These are phyloP conservation scores for Geosmithia morbida DNA, from an alignment of 2,329 filamentous ascomycete genomes.

Conservation along the genomic window DNA sequence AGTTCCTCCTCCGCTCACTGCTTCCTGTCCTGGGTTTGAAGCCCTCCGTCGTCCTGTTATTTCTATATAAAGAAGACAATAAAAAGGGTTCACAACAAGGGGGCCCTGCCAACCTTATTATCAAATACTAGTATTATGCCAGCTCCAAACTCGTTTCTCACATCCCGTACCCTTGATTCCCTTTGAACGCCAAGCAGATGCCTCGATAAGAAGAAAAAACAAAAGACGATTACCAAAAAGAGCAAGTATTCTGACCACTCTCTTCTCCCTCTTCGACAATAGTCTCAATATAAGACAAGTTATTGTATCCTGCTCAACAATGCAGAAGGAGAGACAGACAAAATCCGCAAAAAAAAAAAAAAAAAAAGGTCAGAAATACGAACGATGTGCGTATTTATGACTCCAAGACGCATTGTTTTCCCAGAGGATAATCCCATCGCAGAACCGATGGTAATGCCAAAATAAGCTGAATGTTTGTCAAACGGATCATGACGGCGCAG, in stretches of 20 bases:
- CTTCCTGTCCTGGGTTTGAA: neutral
- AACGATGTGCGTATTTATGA: neutral
- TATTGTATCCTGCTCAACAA: neutral
- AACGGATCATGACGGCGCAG: neutral
- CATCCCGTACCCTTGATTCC: neutral
- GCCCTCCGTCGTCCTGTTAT: neutral
- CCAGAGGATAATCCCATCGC: neutral
- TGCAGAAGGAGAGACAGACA: neutral
- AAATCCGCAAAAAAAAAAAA: neutral
- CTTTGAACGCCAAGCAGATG: conserved; percentile 1
- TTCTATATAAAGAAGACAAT: neutral
- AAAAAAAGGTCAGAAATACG: neutral
- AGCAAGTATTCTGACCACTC: neutral
- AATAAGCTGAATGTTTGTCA: neutral
- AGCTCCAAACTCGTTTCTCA: neutral
- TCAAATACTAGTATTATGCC: neutral
- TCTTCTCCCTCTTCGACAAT: neutral
- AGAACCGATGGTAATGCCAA: neutral
- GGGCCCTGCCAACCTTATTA: neutral
- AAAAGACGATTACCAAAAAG: neutral
- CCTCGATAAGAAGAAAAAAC: neutral
- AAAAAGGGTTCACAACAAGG: neutral
- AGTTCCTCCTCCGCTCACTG: neutral
- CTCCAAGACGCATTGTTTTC: neutral
- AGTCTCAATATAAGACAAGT: neutral